phyloP scores from a whole-genome alignment of 1,284 basidiomycete genomes.

The Leccinum insigne region DNA sequence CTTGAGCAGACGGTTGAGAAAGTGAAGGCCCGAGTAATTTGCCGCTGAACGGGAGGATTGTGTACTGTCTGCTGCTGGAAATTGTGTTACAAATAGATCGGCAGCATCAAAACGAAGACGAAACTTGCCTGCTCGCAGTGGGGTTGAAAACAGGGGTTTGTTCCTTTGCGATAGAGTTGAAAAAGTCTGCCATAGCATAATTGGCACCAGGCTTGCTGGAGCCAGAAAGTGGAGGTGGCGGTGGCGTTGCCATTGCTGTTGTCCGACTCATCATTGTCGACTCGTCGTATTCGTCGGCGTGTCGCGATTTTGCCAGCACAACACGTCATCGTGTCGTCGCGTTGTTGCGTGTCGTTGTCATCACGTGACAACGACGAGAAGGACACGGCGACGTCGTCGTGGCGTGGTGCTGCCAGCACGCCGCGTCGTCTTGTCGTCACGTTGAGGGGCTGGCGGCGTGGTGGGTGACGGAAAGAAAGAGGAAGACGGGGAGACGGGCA shows the following conservation, averaged over 20 bases:
- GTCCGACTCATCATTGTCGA: too few species aligned
- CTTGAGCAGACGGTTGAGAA: slow-evolving; percentile 42
- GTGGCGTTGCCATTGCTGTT: background rate
- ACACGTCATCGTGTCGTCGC: too few species aligned
- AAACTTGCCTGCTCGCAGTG: slow-evolving; percentile 52
- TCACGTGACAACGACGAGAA: too few species aligned
- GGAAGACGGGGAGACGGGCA: too few species aligned
- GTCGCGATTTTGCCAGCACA: too few species aligned
- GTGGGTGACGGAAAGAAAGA: too few species aligned
- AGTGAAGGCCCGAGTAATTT: slow-evolving; percentile 45
- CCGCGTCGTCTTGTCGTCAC: too few species aligned
- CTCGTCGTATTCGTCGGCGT: too few species aligned
- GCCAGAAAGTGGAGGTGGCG: slow-evolving; percentile 26
- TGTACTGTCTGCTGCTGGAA: slow-evolving; percentile 64
- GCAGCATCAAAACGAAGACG: background rate
- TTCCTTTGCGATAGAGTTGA: slow-evolving; percentile 88
- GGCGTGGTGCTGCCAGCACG: too few species aligned
- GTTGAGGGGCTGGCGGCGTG: too few species aligned
- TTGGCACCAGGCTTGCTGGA: slow-evolving; percentile 25
- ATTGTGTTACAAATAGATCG: slow-evolving; percentile 14
- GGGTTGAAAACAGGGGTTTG: slow-evolving; percentile 76
- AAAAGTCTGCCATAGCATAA: slow-evolving; percentile 81
- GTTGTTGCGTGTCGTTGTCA: too few species aligned
- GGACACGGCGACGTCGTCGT: too few species aligned
- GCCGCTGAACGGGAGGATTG: slow-evolving; percentile 77